Base-by-base conservation (phyloP, 768 basidiomycete species). In the Mycena leptocephala region DNA sequence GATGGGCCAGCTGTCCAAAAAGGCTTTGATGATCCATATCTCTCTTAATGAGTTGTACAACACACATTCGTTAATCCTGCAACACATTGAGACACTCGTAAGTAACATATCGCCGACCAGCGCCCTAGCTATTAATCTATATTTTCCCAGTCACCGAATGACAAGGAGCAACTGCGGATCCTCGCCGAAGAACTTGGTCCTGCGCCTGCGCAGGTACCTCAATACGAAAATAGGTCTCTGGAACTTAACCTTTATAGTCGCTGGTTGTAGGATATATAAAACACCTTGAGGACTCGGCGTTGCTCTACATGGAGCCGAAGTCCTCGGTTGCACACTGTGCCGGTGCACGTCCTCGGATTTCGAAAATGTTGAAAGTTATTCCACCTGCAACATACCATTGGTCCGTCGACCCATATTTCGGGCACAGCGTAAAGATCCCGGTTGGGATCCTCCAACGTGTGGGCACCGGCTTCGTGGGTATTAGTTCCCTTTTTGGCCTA, bases 281-380 rank as follows among this genome's bases (percentile, higher is more conserved):
- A 94, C 55, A 96, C 98, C 1, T 91, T 99, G 71, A 97, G 94
- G 97, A 97, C 84, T 96, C 96, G 30, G 95, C 99, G 35, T 99
- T 99, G 93, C 92, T 99, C 35, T 99, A 99, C 88, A 99, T 99
- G 97, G 98, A 99, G 84, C 95, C 98, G 70, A 99, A 99, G 88
- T 99, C 98, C 9, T n/a, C n/a, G n/a, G n/a, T n/a, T n/a, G n/a
- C n/a, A n/a, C n/a, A n/a, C n/a, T n/a, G n/a, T n/a, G n/a, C n/a
- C n/a, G n/a, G n/a, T n/a, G n/a, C n/a, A n/a, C n/a, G n/a, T n/a
- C n/a, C n/a, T n/a, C n/a, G n/a, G n/a, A n/a, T n/a, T n/a, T n/a
- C n/a, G n/a, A n/a, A n/a, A n/a, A n/a, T n/a, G n/a, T n/a, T n/a
- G n/a, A n/a, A n/a, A n/a, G n/a, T n/a, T n/a, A n/a, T n/a, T n/a